Evolutionary conservation across 1,139 yeast species (phyloP), one percentile per base, ranked within the genome.

Genomic region (Hansenula sp.): DNA sequence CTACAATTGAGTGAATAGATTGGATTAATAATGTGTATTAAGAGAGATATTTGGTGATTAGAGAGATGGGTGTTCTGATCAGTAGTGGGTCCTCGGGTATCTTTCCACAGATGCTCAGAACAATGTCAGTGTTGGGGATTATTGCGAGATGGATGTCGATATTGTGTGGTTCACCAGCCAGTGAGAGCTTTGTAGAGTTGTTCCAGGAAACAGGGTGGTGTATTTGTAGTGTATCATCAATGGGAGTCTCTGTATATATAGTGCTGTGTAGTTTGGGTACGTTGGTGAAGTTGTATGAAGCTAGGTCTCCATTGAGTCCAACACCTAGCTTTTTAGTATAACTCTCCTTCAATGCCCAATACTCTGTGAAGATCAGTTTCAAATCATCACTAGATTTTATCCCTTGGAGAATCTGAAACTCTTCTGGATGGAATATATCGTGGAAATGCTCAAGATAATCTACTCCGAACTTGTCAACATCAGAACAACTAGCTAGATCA

Each of bases 301-400:
- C 41, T 42, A 82, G 60, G 33, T 79, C 79, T 16, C 71, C 62
- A 46, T 79, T 75, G 22, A 83, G 61, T 0, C 94, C 92, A 17
- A 69, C 60, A 0, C 92, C 92, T 6, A 73, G 48, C 21, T 69
- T 69, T 51, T 83, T 84, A 3, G 82, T 72, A 48, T 77, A 82
- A 27, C 85, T 75, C 55, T 84, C 94, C 53, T 84, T 84, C 41
- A 83, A 56, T 0, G 92, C 82, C 94, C 92, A 84, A 27, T 73
- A 66, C 38, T 75, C 77, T 26, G 80, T 75, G 55, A 73, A 78
- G 3, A 54, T 48, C 20, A 33, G 43, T 29, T 47, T 46, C 29
- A 55, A 52, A 2, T 39, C 41, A 1, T 35, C 38, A 6, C 40
- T 37, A 13, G 33, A 31, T 2, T 30, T 21, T 5, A 47, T 32